Evolutionary conservation across 148 eudicot genomes (phyloP).

Genomic region (Chenopodium suecicum): DNA sequence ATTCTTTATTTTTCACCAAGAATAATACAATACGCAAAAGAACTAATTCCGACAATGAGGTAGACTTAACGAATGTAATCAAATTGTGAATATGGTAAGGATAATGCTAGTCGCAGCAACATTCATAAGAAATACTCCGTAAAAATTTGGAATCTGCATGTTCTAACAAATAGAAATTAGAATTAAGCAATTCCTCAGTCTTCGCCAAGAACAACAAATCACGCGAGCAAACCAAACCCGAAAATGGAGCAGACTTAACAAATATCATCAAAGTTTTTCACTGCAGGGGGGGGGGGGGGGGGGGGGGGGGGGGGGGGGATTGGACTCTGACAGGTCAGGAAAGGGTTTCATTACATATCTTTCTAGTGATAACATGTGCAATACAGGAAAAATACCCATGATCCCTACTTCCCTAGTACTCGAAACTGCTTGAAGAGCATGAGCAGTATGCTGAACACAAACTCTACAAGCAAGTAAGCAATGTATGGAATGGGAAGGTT

Average conservation of each 20-base stretch:
- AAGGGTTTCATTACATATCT: background rate
- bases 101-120: constrained; percentile 21
- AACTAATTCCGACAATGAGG: background rate
- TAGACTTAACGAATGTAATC: background rate
- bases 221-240: background rate
- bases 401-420: background rate
- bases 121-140: background rate
- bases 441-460: background rate
- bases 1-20: background rate
- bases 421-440: background rate
- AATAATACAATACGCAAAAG: background rate
- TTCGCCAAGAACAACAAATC: background rate
- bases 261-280: background rate
- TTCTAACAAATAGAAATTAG: background rate
- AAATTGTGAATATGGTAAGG: constrained; percentile 13
- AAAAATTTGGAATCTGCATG: background rate
- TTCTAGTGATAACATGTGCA: background rate
- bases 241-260: background rate
- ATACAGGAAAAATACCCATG: background rate
- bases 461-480: no score
- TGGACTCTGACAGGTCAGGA: background rate
- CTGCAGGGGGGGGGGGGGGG: background rate
- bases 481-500: no score
- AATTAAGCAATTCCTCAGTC: background rate
- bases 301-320: background rate